A percentile compares a stretch with the other conserved stretches of the same genome.
Evolutionary conservation across 495 filamentous ascomycete genomes (phyloP).

Genomic region (Astrothelium macrocarpum): DNA sequence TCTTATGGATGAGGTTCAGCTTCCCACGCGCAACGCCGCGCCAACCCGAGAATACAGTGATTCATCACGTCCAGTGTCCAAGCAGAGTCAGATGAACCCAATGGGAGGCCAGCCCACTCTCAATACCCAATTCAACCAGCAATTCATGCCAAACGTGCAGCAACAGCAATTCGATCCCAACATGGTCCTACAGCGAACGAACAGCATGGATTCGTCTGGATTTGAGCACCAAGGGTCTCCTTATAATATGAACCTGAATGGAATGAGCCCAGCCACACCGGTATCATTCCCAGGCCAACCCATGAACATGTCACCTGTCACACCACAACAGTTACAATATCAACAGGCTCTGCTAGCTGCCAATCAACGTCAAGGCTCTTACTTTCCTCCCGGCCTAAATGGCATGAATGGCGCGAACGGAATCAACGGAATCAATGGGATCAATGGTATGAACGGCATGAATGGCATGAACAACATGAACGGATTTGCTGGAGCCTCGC

Average conservation of each 20-base stretch:
- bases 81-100: constrained; percentile 39
- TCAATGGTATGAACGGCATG: background rate
- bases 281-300: background rate
- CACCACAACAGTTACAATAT: constrained; percentile 47
- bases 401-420: background rate
- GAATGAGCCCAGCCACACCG: background rate
- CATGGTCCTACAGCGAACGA: constrained; percentile 40
- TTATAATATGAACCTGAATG: constrained; percentile 40
- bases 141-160: constrained; percentile 36
- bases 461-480: background rate
- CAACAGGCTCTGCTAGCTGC: constrained; percentile 47
- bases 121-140: constrained; percentile 21
- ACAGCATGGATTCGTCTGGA: constrained; percentile 45
- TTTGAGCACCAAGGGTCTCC: constrained; percentile 45
- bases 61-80: constrained; percentile 39
- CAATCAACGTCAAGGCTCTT: constrained; percentile 2
- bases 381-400: background rate
- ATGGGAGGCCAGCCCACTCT: constrained; percentile 27
- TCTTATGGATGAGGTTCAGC: constrained; percentile 91
- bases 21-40: constrained; percentile 52
- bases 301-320: constrained; percentile 30
- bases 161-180: constrained; percentile 34
- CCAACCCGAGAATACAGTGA: background rate
- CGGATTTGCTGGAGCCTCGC: background rate
- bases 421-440: background rate